These are phyloP conservation scores for Phoma sp. DNA, from an alignment of 2,329 filamentous ascomycete species.

Conservation along the genomic window DNA sequence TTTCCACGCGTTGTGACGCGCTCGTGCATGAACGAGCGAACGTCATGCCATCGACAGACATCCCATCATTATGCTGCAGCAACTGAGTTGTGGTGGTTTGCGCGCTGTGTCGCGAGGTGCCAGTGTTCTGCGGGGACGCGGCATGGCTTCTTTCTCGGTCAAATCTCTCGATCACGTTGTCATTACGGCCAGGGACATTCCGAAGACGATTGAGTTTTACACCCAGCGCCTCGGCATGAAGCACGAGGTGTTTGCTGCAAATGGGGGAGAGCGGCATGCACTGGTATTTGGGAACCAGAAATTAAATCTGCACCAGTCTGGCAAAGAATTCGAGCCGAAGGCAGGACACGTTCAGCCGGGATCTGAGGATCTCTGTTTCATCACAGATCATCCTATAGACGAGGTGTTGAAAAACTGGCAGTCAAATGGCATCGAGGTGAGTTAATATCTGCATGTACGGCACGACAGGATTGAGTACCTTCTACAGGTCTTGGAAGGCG, in stretches of 20 bases:
- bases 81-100: neutral
- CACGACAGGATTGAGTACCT: neutral
- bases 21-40: neutral
- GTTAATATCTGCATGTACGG: neutral
- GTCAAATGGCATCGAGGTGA: constrained; percentile 4
- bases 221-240: constrained; percentile 15
- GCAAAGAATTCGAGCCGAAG: constrained; percentile 23
- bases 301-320: constrained; percentile 19
- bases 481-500: constrained; percentile 3
- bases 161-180: constrained; percentile 21
- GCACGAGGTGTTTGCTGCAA: constrained; percentile 13
- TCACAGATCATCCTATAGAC: constrained; percentile 15
- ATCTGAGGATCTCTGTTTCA: constrained; percentile 19
- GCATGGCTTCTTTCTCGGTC: constrained; percentile 7
- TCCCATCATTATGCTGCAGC: neutral
- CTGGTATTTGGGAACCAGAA: constrained; percentile 20
- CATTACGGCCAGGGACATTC: constrained; percentile 9
- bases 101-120: neutral
- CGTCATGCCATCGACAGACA: neutral
- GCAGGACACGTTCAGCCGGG: constrained; percentile 15
- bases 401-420: constrained; percentile 6
- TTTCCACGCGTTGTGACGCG: neutral
- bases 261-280: constrained; percentile 14
- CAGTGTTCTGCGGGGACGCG: neutral
- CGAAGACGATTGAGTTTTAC: constrained; percentile 18